phyloP scores from a whole-genome alignment of 345 rosid genomes.

The Conringia planisiliqua region DNA sequence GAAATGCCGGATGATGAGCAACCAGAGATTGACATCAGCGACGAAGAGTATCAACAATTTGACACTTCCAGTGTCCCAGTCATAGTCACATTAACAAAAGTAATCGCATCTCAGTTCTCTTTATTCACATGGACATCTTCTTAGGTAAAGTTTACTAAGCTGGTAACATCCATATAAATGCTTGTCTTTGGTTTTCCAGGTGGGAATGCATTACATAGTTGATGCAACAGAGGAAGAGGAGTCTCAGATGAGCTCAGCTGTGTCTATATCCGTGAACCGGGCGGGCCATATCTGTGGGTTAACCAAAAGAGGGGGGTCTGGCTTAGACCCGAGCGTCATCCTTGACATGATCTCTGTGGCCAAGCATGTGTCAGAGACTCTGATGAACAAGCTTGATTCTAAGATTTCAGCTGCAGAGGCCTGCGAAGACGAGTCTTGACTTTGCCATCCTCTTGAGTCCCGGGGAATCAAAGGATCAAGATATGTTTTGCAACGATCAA shows the following conservation, averaged over 20 bases:
- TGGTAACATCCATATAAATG: not conserved
- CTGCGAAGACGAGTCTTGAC: conserved; percentile 23
- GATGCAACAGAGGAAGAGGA: conserved; percentile 95
- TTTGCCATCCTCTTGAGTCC: not conserved
- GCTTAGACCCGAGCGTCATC: conserved; percentile 77
- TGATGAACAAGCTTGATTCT: conserved; percentile 64
- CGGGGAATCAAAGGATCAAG: not conserved
- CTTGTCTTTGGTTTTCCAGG: conserved; percentile 35
- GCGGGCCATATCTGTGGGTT: conserved; percentile 76
- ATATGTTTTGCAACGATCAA: not conserved
- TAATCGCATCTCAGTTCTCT: conserved; percentile 3
- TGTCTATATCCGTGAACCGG: conserved; percentile 68
- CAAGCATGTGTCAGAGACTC: conserved; percentile 55
- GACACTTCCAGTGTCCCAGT: conserved; percentile 75
- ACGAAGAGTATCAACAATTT: conserved; percentile 86
- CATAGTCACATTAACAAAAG: conserved; percentile 80
- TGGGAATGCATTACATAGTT: conserved; percentile 66
- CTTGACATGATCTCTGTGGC: conserved; percentile 89
- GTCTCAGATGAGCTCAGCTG: conserved; percentile 92
- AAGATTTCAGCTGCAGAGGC: conserved; percentile 80
- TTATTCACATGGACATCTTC: not conserved
- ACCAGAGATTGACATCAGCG: conserved; percentile 90
- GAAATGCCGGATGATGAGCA: conserved; percentile 60
- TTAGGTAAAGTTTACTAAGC: not conserved
- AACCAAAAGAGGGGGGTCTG: conserved; percentile 75